Percentiles rank a stretch among this genome's conserved stretches.
Evolutionary conservation across 768 basidiomycete species (phyloP).

Genomic region (Mycena pura): DNA sequence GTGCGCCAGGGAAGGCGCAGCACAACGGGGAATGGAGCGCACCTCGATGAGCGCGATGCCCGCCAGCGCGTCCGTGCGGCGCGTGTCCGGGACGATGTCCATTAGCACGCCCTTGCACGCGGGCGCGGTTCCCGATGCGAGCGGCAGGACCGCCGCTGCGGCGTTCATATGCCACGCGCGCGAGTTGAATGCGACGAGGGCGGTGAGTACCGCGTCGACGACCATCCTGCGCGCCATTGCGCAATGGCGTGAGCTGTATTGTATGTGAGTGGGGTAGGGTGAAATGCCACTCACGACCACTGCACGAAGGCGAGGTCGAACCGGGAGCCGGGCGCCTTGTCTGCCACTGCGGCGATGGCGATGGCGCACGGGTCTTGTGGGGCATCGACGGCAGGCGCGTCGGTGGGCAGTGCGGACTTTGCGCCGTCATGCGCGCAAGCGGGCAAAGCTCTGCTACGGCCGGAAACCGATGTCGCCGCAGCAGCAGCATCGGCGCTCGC

Average conservation of each 20-base stretch:
- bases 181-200: conserved; percentile 2
- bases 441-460: too few species aligned
- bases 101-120: conserved; percentile 18
- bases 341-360: neutral
- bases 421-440: too few species aligned
- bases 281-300: conserved; percentile 12
- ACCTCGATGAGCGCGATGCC: conserved; percentile 3
- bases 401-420: too few species aligned
- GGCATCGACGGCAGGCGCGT: neutral
- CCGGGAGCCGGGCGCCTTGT: conserved; percentile 1
- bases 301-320: conserved; percentile 14
- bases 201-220: conserved; percentile 6
- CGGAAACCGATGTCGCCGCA: too few species aligned
- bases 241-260: neutral
- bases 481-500: too few species aligned
- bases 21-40: too few species aligned
- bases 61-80: neutral
- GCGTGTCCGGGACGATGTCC: conserved; percentile 11
- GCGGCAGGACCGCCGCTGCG: conserved; percentile 8
- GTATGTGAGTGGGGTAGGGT: neutral
- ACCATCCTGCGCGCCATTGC: neutral
- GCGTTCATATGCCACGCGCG: conserved; percentile 13
- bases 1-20: too few species aligned
- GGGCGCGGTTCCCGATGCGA: conserved; percentile 12
- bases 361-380: neutral